Conservation (phyloP, 202 grass and related monocot species). For the Eragrostis tef region DNA sequence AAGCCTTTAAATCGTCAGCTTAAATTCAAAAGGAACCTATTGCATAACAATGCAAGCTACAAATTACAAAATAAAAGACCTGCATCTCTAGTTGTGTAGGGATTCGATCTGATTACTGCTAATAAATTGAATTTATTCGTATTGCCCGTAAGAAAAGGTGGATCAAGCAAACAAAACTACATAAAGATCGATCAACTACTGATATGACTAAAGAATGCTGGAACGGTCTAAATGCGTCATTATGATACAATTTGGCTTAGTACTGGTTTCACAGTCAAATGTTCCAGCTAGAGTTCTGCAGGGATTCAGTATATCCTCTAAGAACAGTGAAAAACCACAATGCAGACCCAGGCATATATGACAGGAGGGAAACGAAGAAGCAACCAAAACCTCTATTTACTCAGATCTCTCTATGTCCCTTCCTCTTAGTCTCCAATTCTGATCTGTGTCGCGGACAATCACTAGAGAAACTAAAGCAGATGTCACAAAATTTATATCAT, state of each 20-base stretch:
- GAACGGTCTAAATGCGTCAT: conserved; percentile 9
- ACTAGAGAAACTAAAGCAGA: conserved; percentile 18
- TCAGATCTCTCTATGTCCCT: conserved; percentile 11
- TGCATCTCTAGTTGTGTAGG: too few relatives aligned
- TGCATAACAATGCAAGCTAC: background rate
- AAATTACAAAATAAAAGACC: background rate
- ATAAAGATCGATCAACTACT: conserved; percentile 15
- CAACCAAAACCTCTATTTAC: conserved; percentile 23
- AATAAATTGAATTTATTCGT: background rate
- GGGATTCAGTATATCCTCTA: conserved; percentile 10
- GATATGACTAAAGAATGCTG: conserved; percentile 14
- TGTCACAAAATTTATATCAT: conserved; percentile 15
- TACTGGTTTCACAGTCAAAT: background rate
- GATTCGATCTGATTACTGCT: background rate
- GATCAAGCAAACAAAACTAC: background rate
- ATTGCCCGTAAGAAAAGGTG: background rate
- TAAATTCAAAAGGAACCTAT: conserved; percentile 13
- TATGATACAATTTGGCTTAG: background rate
- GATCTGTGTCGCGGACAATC: background rate
- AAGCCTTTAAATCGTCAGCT: background rate
- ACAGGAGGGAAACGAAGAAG: background rate
- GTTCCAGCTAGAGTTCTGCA: background rate
- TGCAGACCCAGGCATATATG: background rate
- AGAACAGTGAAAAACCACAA: conserved; percentile 25
- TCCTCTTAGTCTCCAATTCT: conserved; percentile 3